Evolutionary conservation across 805 yeast genomes (phyloP).

Genomic region (Lipomyces kockii): DNA sequence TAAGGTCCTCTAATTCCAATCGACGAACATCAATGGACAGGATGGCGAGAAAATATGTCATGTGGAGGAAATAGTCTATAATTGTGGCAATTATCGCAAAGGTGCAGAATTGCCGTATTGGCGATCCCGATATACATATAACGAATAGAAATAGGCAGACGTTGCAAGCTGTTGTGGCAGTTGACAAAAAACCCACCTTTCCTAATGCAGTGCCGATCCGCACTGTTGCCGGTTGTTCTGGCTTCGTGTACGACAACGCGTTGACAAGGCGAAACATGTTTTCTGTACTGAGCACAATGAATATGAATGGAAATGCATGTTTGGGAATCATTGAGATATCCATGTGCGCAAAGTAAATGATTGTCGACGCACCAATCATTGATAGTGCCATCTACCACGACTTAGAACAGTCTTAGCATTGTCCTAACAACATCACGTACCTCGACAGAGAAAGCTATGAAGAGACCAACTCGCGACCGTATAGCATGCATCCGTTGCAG

Average conservation of each 20-base stretch:
- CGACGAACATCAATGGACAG: slow-evolving; percentile 70
- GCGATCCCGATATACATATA: slow-evolving; percentile 8
- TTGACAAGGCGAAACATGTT: slow-evolving; percentile 55
- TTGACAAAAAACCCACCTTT: slow-evolving; percentile 48
- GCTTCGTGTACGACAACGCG: slow-evolving; percentile 50
- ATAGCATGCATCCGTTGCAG: slow-evolving; percentile 49
- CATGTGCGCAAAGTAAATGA: slow-evolving; percentile 10
- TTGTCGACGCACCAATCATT: slow-evolving; percentile 23
- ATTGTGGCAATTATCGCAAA: slow-evolving; percentile 56
- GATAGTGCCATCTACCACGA: slow-evolving; percentile 21
- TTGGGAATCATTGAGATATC: slow-evolving; percentile 32
- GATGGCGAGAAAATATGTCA: slow-evolving; percentile 68
- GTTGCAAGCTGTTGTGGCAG: slow-evolving; percentile 46
- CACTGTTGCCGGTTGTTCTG: slow-evolving; percentile 50
- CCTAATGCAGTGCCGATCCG: slow-evolving; percentile 49
- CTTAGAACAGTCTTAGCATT: background rate
- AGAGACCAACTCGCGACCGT: slow-evolving; percentile 52
- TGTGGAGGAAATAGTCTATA: slow-evolving; percentile 63
- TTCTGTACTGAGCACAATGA: slow-evolving; percentile 53
- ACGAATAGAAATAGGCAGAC: slow-evolving; percentile 41
- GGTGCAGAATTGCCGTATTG: slow-evolving; percentile 47
- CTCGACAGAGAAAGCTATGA: slow-evolving; percentile 51
- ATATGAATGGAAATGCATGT: slow-evolving; percentile 50
- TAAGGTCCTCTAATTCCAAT: slow-evolving; percentile 61
- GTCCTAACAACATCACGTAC: slow-evolving; percentile 21